Percentiles rank a stretch among this genome's conserved stretches.
Evolutionary conservation across 2,329 filamentous ascomycete species (phyloP).

Genomic region (Decorospora gaudefroyi): DNA sequence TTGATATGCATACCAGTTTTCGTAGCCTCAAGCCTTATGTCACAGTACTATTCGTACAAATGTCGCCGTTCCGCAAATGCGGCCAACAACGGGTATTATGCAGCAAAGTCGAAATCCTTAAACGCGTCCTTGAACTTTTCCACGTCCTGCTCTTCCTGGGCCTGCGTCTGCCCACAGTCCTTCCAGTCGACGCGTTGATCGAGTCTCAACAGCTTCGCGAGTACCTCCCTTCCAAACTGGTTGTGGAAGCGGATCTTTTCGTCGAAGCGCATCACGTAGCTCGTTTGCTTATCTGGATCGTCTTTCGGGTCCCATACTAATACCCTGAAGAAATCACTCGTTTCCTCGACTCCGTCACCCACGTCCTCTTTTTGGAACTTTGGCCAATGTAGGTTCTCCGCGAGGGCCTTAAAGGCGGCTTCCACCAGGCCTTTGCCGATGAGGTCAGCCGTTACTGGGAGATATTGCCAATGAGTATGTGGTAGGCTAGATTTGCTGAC

Average conservation of each 20-base stretch:
- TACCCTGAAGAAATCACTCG: conserved; percentile 73
- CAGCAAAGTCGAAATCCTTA: conserved; percentile 82
- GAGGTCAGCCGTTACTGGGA: conserved; percentile 72
- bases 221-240: conserved; percentile 84
- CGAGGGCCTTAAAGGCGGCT: conserved; percentile 85
- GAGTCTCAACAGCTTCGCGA: conserved; percentile 83
- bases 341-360: conserved; percentile 51
- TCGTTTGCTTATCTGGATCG: conserved; percentile 63
- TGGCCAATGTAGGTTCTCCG: conserved; percentile 71
- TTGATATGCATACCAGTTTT: too few relatives aligned
- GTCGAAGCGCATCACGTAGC: conserved; percentile 74
- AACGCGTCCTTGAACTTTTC: conserved; percentile 80
- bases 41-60: not conserved
- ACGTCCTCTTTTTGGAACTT: conserved; percentile 53
- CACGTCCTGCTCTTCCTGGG: conserved; percentile 79
- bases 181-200: conserved; percentile 83
- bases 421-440: conserved; percentile 77
- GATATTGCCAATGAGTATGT: conserved; percentile 91
- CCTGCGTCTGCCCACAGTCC: conserved; percentile 75
- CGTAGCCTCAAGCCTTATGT: too few relatives aligned
- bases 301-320: conserved; percentile 72
- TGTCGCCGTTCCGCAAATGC: not conserved
- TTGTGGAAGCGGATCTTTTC: conserved; percentile 79
- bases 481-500: conserved; percentile 81
- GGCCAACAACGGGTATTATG: conserved; percentile 5